phyloP scores from a whole-genome alignment of 2,329 filamentous ascomycete genomes.

The Ascosphaera apis region DNA sequence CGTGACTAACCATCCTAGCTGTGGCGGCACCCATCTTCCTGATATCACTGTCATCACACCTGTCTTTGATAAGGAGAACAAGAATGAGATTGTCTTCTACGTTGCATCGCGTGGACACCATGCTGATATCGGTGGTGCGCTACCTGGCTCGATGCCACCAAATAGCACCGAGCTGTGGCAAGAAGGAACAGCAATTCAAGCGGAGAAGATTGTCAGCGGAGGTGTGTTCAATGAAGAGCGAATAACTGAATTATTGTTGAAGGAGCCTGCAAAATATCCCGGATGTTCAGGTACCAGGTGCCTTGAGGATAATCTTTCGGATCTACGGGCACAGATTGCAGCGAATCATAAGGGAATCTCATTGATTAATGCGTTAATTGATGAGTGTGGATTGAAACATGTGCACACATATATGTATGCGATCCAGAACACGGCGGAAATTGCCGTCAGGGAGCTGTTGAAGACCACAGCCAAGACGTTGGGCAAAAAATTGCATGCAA shows the following conservation, averaged over 20 bases:
- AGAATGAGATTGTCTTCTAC: constrained; percentile 64
- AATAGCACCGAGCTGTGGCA: constrained; percentile 25
- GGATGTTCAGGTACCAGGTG: constrained; percentile 61
- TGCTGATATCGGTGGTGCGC: constrained; percentile 63
- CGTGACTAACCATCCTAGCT: constrained; percentile 57
- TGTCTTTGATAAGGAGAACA: constrained; percentile 40
- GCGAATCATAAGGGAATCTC: constrained; percentile 72
- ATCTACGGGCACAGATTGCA: constrained; percentile 67
- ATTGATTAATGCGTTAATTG: constrained; percentile 49
- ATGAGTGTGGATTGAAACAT: constrained; percentile 52
- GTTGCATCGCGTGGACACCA: constrained; percentile 62
- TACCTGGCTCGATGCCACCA: constrained; percentile 61
- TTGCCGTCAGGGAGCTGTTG: constrained; percentile 49
- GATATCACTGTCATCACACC: constrained; percentile 61
- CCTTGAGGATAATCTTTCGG: constrained; percentile 62
- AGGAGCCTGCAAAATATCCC: constrained; percentile 49
- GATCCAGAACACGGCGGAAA: constrained; percentile 61
- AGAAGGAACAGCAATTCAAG: constrained; percentile 24
- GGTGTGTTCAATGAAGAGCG: constrained; percentile 58
- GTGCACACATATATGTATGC: constrained; percentile 68
- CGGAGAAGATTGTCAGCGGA: constrained; percentile 44
- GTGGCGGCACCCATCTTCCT: constrained; percentile 58
- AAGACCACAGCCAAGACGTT: constrained; percentile 49
- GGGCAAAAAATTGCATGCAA: constrained; percentile 44
- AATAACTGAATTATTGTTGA: constrained; percentile 46